Evolutionary conservation across 2,329 filamentous ascomycete species (phyloP).

Genomic region (Zymoseptoria pseudotritici): DNA sequence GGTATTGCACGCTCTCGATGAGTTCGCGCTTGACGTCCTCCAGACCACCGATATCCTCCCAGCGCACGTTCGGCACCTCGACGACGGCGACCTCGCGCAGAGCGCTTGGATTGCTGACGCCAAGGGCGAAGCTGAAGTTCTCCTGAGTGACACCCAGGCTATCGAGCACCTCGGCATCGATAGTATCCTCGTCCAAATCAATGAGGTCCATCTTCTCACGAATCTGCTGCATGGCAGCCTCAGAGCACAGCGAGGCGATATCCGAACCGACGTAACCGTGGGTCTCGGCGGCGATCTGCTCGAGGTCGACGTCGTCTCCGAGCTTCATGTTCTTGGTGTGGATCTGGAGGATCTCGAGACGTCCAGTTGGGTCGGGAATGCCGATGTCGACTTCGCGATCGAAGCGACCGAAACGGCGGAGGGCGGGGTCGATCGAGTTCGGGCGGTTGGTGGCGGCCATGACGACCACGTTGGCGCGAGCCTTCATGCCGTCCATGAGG

Average conservation of each 20-base stretch:
- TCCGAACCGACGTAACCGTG: constrained; percentile 99
- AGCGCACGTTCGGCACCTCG: constrained; percentile 97
- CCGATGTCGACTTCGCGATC: constrained; percentile 98
- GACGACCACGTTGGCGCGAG: constrained; percentile 94
- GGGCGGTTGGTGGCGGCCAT: constrained; percentile 99
- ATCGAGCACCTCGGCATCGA: constrained; percentile 95
- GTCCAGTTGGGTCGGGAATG: constrained; percentile 93
- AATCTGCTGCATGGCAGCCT: constrained; percentile 99
- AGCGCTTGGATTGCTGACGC: constrained; percentile 96
- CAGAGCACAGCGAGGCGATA: constrained; percentile 94
- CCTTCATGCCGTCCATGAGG: constrained; percentile 99
- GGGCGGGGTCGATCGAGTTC: constrained; percentile 96
- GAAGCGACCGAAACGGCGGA: constrained; percentile 96
- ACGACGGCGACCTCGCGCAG: constrained; percentile 98
- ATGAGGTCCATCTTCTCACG: constrained; percentile 99
- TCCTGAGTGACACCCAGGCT: constrained; percentile 99
- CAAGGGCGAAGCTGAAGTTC: constrained; percentile 98
- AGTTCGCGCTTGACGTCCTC: constrained; percentile 99
- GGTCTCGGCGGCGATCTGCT: constrained; percentile 93
- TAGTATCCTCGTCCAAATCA: constrained; percentile 96
- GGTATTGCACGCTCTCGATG: constrained; percentile 97
- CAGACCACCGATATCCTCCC: constrained; percentile 99
- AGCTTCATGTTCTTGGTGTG: constrained; percentile 99
- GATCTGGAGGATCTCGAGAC: constrained; percentile 97
- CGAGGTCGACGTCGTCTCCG: constrained; percentile 89